A percentile compares a stretch with the other conserved stretches of the same genome.
These are phyloP conservation scores for Trichosporon sp. DNA, from an alignment of 1,284 basidiomycete genomes.

Conservation along the genomic window DNA sequence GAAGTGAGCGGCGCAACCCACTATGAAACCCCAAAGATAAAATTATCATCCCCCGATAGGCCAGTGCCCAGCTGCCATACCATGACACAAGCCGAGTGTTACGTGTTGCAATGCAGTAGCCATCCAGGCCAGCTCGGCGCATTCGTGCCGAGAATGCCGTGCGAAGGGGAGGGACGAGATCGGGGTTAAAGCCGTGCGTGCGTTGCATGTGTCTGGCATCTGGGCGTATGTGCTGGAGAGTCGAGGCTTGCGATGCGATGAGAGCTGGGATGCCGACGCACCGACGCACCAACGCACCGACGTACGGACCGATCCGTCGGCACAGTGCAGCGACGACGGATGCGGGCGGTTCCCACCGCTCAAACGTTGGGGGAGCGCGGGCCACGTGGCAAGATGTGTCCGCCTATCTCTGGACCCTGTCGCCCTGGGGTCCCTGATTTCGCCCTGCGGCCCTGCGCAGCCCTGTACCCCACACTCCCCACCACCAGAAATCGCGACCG, in stretches of 20 bases:
- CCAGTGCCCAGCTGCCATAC: neutral
- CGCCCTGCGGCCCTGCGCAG: neutral
- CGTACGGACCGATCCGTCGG: neutral
- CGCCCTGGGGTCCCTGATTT: neutral
- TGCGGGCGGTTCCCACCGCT: neutral
- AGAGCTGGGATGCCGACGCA: neutral
- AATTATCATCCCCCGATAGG: neutral
- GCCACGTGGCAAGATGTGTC: neutral
- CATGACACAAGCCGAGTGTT: no score
- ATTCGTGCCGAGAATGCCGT: neutral
- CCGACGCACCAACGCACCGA: neutral
- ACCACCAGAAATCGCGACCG: constrained; percentile 2
- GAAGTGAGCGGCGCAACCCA: neutral
- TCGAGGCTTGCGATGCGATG: neutral
- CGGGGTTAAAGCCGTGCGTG: neutral
- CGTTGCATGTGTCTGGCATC: neutral
- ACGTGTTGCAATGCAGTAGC: neutral
- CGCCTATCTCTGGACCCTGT: constrained; percentile 3
- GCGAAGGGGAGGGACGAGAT: neutral
- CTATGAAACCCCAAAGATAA: constrained; percentile 1
- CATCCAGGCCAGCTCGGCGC: neutral
- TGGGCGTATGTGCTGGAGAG: neutral
- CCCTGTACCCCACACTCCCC: constrained; percentile 3
- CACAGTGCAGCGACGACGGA: neutral
- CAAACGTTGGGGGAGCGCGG: neutral